A percentile compares a stretch with the other conserved stretches of the same genome.
phyloP scores from a whole-genome alignment of 2,329 filamentous ascomycete genomes.

The Fusarium odoratissimum region DNA sequence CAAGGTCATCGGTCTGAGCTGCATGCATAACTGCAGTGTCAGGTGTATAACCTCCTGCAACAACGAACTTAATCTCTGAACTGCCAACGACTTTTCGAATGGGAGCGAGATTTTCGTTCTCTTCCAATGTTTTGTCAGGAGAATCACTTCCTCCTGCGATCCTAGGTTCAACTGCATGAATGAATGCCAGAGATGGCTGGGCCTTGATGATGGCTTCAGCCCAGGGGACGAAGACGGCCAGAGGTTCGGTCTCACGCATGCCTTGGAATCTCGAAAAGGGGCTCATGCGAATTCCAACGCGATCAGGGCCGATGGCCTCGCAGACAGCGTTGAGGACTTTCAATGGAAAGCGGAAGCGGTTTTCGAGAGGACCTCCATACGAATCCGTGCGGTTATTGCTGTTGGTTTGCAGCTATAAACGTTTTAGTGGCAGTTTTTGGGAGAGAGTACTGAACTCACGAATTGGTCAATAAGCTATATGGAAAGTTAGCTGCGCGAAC shows the following conservation, averaged over 20 bases:
- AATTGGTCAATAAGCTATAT: slow-evolving; percentile 65
- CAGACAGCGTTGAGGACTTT: slow-evolving; percentile 60
- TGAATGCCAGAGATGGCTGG: slow-evolving; percentile 68
- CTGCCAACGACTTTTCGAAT: slow-evolving; percentile 48
- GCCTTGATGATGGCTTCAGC: slow-evolving; percentile 64
- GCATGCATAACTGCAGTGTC: slow-evolving; percentile 47
- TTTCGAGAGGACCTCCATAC: slow-evolving; percentile 66
- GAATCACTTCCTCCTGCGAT: slow-evolving; percentile 57
- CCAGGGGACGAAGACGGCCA: slow-evolving; percentile 61
- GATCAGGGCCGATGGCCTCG: slow-evolving; percentile 61
- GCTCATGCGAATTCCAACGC: slow-evolving; percentile 67
- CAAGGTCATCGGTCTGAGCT: slow-evolving; percentile 48
- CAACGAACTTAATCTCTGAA: slow-evolving; percentile 43
- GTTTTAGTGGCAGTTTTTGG: not conserved
- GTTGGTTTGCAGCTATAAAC: slow-evolving; percentile 51
- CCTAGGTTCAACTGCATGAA: slow-evolving; percentile 71
- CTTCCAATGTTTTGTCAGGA: slow-evolving; percentile 45
- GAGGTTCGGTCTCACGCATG: slow-evolving; percentile 72
- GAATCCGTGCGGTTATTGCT: slow-evolving; percentile 63
- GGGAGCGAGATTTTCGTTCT: slow-evolving; percentile 48
- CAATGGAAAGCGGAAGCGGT: slow-evolving; percentile 61
- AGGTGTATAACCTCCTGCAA: slow-evolving; percentile 51
- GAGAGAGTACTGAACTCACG: slow-evolving; percentile 44
- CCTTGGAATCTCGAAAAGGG: slow-evolving; percentile 72
- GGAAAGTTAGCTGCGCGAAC: not conserved